phyloP scores from a whole-genome alignment of 768 basidiomycete genomes.

The Pleurotus sapidus region DNA sequence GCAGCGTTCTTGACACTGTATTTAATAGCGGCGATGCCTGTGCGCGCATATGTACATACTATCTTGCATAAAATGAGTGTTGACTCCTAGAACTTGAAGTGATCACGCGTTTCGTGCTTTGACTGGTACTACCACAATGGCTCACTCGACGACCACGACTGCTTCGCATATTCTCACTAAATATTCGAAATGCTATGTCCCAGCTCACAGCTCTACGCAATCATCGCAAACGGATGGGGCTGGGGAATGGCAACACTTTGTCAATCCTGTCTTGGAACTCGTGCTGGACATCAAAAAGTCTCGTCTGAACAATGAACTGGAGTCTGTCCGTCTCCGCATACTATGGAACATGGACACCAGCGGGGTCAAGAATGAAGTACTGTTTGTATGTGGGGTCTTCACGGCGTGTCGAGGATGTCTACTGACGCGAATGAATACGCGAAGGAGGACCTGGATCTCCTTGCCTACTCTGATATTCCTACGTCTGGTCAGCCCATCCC shows the following conservation, averaged over 20 bases:
- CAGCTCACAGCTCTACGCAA: constrained; percentile 11
- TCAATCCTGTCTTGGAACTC: constrained; percentile 64
- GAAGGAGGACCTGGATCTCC: constrained; percentile 76
- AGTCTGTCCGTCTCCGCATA: constrained; percentile 64
- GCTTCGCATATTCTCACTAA: constrained; percentile 56
- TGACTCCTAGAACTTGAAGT: neutral
- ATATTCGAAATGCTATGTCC: constrained; percentile 67
- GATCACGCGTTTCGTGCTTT: neutral
- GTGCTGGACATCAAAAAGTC: constrained; percentile 59
- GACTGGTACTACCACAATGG: constrained; percentile 25
- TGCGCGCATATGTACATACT: neutral
- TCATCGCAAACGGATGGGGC: constrained; percentile 8
- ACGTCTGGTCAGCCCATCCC: constrained; percentile 11
- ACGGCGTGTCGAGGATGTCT: constrained; percentile 4
- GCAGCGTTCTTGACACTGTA: neutral
- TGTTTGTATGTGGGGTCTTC: constrained; percentile 54
- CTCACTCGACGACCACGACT: constrained; percentile 57
- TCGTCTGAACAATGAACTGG: constrained; percentile 40
- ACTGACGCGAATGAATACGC: constrained; percentile 4
- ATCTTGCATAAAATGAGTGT: neutral
- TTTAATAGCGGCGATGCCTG: neutral
- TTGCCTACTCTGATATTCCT: constrained; percentile 57
- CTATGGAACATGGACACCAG: constrained; percentile 55
- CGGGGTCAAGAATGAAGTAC: constrained; percentile 48
- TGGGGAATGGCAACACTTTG: constrained; percentile 76